A percentile compares a stretch with the other conserved stretches of the same genome.
Conservation (phyloP, 2,329 filamentous ascomycete species). For the Verticillium alfalfae region DNA sequence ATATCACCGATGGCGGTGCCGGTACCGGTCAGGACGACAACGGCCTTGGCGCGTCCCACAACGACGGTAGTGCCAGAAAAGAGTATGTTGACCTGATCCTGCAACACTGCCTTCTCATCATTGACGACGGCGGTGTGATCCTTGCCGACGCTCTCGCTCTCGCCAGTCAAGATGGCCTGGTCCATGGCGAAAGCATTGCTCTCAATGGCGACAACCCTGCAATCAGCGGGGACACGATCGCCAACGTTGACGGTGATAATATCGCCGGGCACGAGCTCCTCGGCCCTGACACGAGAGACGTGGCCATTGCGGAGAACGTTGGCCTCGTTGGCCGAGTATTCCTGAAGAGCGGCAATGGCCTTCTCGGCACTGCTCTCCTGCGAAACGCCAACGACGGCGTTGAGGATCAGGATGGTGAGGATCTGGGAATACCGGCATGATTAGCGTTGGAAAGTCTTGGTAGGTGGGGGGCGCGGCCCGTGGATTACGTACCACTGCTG, state of each 20-base stretch:
- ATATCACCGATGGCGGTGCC: conserved; percentile 97
- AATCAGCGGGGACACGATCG: conserved; percentile 91
- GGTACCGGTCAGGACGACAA: conserved; percentile 85
- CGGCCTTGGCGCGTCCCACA: conserved; percentile 82
- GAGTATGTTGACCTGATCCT: conserved; percentile 96
- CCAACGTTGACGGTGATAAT: conserved; percentile 84
- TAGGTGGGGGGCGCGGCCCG: background rate
- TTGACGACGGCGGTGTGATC: conserved; percentile 60
- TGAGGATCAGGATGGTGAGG: conserved; percentile 91
- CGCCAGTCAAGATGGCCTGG: conserved; percentile 93
- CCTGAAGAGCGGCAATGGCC: conserved; percentile 93
- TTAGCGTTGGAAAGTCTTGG: background rate
- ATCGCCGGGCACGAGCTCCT: conserved; percentile 93
- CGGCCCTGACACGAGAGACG: conserved; percentile 82
- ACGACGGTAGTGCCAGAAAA: conserved; percentile 98
- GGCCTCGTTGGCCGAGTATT: conserved; percentile 98
- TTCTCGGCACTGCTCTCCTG: conserved; percentile 99
- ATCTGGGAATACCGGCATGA: conserved; percentile 52
- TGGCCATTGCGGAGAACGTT: conserved; percentile 85
- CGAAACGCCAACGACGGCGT: conserved; percentile 94
- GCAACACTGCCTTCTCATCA: conserved; percentile 84
- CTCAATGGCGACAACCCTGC: conserved; percentile 80
- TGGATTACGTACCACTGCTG: conserved; percentile 69
- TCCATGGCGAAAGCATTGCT: conserved; percentile 98
- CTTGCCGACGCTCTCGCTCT: conserved; percentile 95